Conservation (phyloP, 805 yeast species). For the Candida sanyiensis region DNA sequence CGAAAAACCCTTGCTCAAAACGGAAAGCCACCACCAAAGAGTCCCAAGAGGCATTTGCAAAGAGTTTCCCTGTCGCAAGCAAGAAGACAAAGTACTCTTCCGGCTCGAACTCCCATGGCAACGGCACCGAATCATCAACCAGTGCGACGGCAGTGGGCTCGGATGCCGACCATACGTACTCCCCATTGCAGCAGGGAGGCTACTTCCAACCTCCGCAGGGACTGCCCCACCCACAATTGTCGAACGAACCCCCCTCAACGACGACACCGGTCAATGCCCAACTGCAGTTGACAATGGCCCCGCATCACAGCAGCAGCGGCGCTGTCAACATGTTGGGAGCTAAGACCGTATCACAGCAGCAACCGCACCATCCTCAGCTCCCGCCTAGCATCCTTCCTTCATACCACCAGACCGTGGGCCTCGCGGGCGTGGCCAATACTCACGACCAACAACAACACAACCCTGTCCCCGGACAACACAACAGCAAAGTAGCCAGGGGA, state of each 20-base stretch:
- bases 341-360: not conserved
- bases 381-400: no score
- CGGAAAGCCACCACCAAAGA: conserved; percentile 21
- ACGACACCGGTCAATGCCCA: not conserved
- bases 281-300: no score
- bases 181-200: conserved; percentile 8
- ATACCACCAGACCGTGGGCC: no score
- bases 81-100: conserved; percentile 1
- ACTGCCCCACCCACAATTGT: conserved; percentile 1
- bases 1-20: conserved; percentile 23
- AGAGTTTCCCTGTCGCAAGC: not conserved
- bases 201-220: conserved; percentile 5
- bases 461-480: no score
- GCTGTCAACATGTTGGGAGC: not conserved
- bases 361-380: not conserved
- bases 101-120: not conserved
- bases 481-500: conserved; percentile 1
- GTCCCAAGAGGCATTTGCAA: conserved; percentile 9
- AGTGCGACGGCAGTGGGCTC: not conserved
- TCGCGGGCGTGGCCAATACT: no score
- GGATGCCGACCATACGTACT: not conserved
- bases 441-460: no score
- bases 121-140: not conserved
- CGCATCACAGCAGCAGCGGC: no score
- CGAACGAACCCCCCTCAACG: not conserved